Base-by-base conservation (phyloP, 805 yeast genomes). In the Pichia insulana region DNA sequence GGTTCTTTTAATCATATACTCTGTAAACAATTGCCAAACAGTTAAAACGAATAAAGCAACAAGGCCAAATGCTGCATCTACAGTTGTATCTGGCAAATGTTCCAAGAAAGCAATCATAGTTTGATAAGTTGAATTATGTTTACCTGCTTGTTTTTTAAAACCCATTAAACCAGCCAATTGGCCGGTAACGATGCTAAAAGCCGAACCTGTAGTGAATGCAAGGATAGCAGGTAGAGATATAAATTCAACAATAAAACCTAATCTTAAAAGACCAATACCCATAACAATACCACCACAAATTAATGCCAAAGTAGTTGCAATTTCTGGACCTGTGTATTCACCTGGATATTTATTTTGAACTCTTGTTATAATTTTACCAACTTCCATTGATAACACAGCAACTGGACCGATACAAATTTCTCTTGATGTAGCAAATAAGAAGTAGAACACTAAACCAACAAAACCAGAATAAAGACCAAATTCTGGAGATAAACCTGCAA, bases 401-500 rank as follows among this genome's bases (percentile, higher is more conserved):
- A 89, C 97, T 10, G 97, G 97, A 22, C 97, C 97, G 54, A 89
- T 88, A 47, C 94, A 83, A 31, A 89, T 95, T 69, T 89, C 97
- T 62, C 89, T 89, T 19, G 95, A 83, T 12, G 97, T 89, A 12
- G 97, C 97, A 64, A 89, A 89, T 54, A 89, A 74, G 39, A 95
- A 82, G 62, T 89, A 89, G 40, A 83, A 76, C 56, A 87, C 73
- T 11, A 88, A 95, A 57, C 97, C 97, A 37, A 89, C 80, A 56
- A 89, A 89, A 0, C 95, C 84, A 12, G 96, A 85, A 63, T 89
- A 89, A 37, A 89, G 73, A 39, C 97, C 97, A 54, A 80, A 89
- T 60, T 88, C 82, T 6, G 95, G 78, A 5, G 78, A 69, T 47
- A 89, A 71, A 5, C 83, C 79, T 6, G 97, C 97, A 48, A 89